phyloP scores from a whole-genome alignment of 345 rosid genomes.

The Adansonia digitata region DNA sequence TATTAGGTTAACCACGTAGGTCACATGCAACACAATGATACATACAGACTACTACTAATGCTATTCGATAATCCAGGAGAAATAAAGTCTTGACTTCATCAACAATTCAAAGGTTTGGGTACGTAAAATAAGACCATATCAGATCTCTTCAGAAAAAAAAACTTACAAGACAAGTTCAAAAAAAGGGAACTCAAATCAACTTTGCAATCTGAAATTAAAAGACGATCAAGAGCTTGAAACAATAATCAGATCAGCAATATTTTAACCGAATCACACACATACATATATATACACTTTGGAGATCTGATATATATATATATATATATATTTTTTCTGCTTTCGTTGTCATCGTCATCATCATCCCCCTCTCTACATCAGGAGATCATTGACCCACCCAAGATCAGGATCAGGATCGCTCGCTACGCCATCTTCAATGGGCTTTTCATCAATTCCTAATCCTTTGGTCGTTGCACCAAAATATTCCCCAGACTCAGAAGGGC shows the following conservation, averaged over 20 bases:
- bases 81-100: neutral
- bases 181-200: neutral
- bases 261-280: neutral
- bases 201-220: neutral
- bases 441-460: slow-evolving; percentile 2
- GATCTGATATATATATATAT: neutral
- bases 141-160: neutral
- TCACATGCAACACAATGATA: neutral
- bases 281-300: neutral
- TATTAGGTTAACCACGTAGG: slow-evolving; percentile 17
- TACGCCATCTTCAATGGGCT: neutral
- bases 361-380: slow-evolving; percentile 45
- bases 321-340: too few species aligned
- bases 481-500: slow-evolving; percentile 15
- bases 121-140: neutral
- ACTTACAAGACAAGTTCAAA: neutral
- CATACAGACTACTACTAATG: neutral
- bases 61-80: neutral
- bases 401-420: slow-evolving; percentile 45
- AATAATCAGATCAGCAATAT: neutral
- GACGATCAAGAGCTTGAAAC: neutral
- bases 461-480: slow-evolving; percentile 10
- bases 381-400: slow-evolving; percentile 93
- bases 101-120: neutral
- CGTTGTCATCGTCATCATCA: slow-evolving; percentile 5